Conservation (phyloP, 495 filamentous ascomycete genomes). For the Penicillium salamii region DNA sequence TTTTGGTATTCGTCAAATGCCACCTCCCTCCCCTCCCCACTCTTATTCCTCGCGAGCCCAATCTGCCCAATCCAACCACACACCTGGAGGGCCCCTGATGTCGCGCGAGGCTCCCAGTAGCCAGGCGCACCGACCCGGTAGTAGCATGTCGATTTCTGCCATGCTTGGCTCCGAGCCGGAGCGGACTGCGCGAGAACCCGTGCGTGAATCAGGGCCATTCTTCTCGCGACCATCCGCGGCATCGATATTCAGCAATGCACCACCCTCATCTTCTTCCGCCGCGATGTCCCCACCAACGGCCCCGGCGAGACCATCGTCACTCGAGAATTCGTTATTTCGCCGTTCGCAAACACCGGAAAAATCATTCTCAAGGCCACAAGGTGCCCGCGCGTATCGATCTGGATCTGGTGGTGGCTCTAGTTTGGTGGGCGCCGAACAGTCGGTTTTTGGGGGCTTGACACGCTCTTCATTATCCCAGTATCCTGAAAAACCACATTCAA, state of each 20-base stretch:
- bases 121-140: slow-evolving; percentile 54
- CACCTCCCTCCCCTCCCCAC: slow-evolving; percentile 58
- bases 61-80: slow-evolving; percentile 40
- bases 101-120: slow-evolving; percentile 51
- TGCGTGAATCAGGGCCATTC: slow-evolving; percentile 53
- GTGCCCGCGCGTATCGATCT: slow-evolving; percentile 40
- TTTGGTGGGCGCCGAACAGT: slow-evolving; percentile 27
- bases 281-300: slow-evolving; percentile 48
- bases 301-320: slow-evolving; percentile 41
- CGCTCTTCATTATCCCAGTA: slow-evolving; percentile 34
- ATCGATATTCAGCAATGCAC: slow-evolving; percentile 36
- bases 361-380: slow-evolving; percentile 32
- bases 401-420: slow-evolving; percentile 40
- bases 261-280: slow-evolving; percentile 30
- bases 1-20: slow-evolving; percentile 55
- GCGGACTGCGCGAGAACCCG: slow-evolving; percentile 39
- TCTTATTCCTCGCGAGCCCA: slow-evolving; percentile 44
- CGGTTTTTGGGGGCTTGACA: slow-evolving; percentile 35
- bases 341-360: slow-evolving; percentile 76
- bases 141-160: slow-evolving; percentile 95
- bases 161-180: slow-evolving; percentile 70
- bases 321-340: slow-evolving; percentile 60
- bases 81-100: slow-evolving; percentile 44
- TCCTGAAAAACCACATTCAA: slow-evolving; percentile 38
- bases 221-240: slow-evolving; percentile 54